Conservation (phyloP, 2,329 filamentous ascomycete genomes). For the Paraconiothyrium brasiliense region DNA sequence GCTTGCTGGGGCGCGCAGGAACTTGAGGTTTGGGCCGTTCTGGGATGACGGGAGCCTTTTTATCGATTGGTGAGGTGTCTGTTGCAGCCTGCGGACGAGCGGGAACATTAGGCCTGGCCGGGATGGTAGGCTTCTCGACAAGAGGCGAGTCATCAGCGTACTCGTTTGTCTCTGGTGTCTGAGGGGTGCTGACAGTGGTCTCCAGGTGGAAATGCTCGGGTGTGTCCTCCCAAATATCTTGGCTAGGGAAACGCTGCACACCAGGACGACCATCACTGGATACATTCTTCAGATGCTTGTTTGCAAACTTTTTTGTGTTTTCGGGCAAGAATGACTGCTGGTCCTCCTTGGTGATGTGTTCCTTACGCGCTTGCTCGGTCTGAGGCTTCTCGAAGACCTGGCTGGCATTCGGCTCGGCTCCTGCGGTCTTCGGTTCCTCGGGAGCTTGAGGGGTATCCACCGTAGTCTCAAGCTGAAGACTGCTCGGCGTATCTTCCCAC, state of each 20-base stretch:
- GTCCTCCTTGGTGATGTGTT: conserved; percentile 54
- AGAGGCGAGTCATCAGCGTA: conserved; percentile 46
- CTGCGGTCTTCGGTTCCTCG: conserved; percentile 55
- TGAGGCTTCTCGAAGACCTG: conserved; percentile 57
- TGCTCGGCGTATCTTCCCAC: conserved; percentile 95
- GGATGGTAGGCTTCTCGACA: conserved; percentile 40
- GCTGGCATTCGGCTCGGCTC: conserved; percentile 40
- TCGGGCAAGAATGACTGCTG: conserved; percentile 55
- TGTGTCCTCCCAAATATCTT: conserved; percentile 93
- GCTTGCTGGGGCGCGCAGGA: conserved; percentile 67
- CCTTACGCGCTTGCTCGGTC: conserved; percentile 60
- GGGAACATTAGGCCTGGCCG: conserved; percentile 43
- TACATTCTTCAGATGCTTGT: conserved; percentile 64
- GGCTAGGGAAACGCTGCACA: conserved; percentile 81
- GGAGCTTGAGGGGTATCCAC: conserved; percentile 81
- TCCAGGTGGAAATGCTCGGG: conserved; percentile 84
- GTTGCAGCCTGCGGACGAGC: conserved; percentile 45
- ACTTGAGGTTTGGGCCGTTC: conserved; percentile 72
- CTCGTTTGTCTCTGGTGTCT: conserved; percentile 59
- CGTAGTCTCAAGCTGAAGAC: conserved; percentile 77
- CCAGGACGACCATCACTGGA: conserved; percentile 58
- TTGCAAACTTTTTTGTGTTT: conserved; percentile 66
- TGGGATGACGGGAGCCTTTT: conserved; percentile 61
- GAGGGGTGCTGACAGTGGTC: conserved; percentile 71
- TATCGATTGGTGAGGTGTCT: conserved; percentile 60